A percentile compares a stretch with the other conserved stretches of the same genome.
phyloP scores from a whole-genome alignment of 2,329 filamentous ascomycete species.

The Fonsecaea multimorphosa region DNA sequence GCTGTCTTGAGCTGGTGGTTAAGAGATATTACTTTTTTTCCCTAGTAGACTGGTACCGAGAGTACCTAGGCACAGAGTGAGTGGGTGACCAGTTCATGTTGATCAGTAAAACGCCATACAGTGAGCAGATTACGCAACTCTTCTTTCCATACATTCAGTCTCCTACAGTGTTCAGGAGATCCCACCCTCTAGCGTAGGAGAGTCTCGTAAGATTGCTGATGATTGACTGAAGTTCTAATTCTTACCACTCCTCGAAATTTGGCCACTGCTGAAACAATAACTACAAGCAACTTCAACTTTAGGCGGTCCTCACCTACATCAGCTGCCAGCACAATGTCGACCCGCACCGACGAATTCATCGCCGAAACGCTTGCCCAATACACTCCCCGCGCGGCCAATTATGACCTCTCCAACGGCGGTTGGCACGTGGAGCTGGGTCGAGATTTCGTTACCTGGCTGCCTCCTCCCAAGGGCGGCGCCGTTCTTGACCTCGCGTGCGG shows the following conservation, averaged over 20 bases:
- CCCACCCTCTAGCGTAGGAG: neutral
- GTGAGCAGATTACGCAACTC: too few species aligned
- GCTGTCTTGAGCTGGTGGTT: too few species aligned
- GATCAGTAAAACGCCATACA: too few species aligned
- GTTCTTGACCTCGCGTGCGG: conserved; percentile 56
- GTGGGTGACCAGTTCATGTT: too few species aligned
- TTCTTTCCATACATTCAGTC: too few species aligned
- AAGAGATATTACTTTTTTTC: too few species aligned
- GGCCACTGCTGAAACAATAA: neutral
- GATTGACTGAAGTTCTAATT: neutral
- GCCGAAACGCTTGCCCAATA: conserved; percentile 36
- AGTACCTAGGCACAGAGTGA: too few species aligned
- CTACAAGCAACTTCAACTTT: neutral
- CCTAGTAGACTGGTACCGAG: too few species aligned
- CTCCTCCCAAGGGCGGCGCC: conserved; percentile 45
- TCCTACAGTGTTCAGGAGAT: neutral
- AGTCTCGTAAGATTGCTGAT: neutral
- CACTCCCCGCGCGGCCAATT: conserved; percentile 44
- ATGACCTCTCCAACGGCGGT: conserved; percentile 45
- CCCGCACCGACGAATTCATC: conserved; percentile 12
- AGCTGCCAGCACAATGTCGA: conserved; percentile 9
- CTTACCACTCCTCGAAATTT: neutral
- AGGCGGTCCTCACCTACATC: neutral
- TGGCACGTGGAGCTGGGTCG: conserved; percentile 50
- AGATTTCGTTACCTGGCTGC: conserved; percentile 45